phyloP scores from a whole-genome alignment of 352 stramenopile species.

The Globisporangium heterothallicum region DNA sequence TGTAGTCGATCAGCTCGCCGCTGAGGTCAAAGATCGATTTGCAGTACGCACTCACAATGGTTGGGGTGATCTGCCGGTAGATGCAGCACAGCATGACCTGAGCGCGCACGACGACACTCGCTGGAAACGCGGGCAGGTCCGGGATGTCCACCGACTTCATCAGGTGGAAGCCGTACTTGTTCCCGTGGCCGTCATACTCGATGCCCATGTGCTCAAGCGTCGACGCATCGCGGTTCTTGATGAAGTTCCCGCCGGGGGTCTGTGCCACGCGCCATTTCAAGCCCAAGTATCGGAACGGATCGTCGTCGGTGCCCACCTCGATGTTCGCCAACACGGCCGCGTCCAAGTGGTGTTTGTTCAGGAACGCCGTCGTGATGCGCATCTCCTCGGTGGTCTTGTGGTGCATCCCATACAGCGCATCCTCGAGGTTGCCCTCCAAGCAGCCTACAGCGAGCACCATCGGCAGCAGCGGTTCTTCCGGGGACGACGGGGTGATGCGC shows the following conservation, averaged over 20 bases:
- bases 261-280: slow-evolving; percentile 40
- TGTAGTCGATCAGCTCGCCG: slow-evolving; percentile 7
- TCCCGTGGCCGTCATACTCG: slow-evolving; percentile 20
- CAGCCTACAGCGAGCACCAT: slow-evolving; percentile 43
- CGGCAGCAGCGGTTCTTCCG: slow-evolving; percentile 16
- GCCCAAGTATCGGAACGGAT: slow-evolving; percentile 41
- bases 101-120: slow-evolving; percentile 3
- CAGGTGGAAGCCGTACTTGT: slow-evolving; percentile 29
- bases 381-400: slow-evolving; percentile 46
- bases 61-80: slow-evolving; percentile 11
- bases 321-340: slow-evolving; percentile 37
- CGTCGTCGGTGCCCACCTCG: slow-evolving; percentile 22
- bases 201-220: slow-evolving; percentile 44
- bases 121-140: not conserved
- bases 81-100: slow-evolving; percentile 13
- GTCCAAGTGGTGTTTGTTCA: slow-evolving; percentile 36
- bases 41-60: slow-evolving; percentile 4
- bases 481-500: slow-evolving; percentile 6
- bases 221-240: slow-evolving; percentile 40
- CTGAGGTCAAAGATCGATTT: slow-evolving; percentile 11
- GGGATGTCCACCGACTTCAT: slow-evolving; percentile 10
- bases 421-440: slow-evolving; percentile 33
- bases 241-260: slow-evolving; percentile 19
- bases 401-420: slow-evolving; percentile 45
- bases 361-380: slow-evolving; percentile 26